Conservation (phyloP, 192 early-diverging fungal species). For the Backusella westeae region DNA sequence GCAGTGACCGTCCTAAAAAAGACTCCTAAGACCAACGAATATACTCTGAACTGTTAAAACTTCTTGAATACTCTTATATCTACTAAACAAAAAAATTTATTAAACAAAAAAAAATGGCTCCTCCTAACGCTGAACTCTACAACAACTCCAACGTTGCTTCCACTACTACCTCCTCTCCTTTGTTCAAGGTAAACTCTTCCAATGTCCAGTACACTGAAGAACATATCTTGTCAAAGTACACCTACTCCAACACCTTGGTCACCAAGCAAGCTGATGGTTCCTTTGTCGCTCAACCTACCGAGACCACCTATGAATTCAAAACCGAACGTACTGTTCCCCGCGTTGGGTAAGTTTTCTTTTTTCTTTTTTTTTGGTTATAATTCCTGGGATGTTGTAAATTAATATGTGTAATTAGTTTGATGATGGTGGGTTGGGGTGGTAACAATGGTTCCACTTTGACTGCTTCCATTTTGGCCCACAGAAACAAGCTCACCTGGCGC, state of each 20-base stretch:
- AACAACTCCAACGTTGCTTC: conserved; percentile 41
- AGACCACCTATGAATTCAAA: conserved; percentile 89
- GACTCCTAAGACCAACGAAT: conserved; percentile 6
- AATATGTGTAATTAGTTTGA: conserved; percentile 58
- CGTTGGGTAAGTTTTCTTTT: too few species aligned
- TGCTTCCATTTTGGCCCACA: conserved; percentile 95
- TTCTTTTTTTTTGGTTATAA: not conserved
- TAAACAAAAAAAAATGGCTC: conserved; percentile 23
- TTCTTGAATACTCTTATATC: conserved; percentile 17
- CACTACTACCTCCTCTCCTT: conserved; percentile 28
- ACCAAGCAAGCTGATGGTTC: conserved; percentile 63
- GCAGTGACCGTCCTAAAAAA: conserved; percentile 41
- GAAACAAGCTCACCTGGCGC: conserved; percentile 81
- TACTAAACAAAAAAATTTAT: not conserved
- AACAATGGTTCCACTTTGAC: conserved; percentile 99
- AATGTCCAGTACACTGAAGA: conserved; percentile 85
- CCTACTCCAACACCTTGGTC: conserved; percentile 88
- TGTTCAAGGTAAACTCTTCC: conserved; percentile 86
- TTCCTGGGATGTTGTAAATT: not conserved
- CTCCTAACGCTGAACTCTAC: conserved; percentile 29
- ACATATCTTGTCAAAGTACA: conserved; percentile 82
- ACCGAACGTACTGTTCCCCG: conserved; percentile 80
- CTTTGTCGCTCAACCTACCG: conserved; percentile 78
- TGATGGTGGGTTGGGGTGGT: conserved; percentile 99
- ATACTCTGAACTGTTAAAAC: conserved; percentile 5